Base-by-base conservation (phyloP, 2,329 filamentous ascomycete species). In the Didymella keratinophila region DNA sequence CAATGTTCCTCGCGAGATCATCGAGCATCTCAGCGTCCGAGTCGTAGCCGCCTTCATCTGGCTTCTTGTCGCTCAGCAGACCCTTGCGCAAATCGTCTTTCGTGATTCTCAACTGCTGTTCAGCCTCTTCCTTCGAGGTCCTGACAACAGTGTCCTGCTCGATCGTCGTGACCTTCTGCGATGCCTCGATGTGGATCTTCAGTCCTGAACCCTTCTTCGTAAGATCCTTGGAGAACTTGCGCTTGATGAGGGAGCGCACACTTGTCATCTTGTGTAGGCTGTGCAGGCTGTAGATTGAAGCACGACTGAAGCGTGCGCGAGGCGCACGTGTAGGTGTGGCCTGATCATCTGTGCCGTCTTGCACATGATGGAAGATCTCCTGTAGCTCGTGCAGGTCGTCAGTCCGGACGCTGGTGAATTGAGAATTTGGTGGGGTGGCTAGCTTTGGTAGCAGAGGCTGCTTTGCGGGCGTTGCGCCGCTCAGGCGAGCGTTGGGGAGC, bases 11-110 rank as follows among this genome's bases (percentile, higher is more conserved):
- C 7, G 69, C 72, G 30, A 76, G 62, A 34, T 75, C 72, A 44
- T 72, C 68, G 14, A 79, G 56, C 23, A 72, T 62, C 53, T 71
- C 56, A 28, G 76, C 76, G 64, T 79, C 77, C 12, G 70, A 66
- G 55, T 79, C 76, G 41, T 77, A 78, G 12, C 73, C 74, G 8
- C 74, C 74, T 44, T 76, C 67, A 25, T 68, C 64, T 7, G 71
- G 67, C 47, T 63, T 67, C 60, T 71, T 73, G 56, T 73, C 65
- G 43, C 68, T 73, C 3, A 76, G 59, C 2, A 77, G 58, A 21
- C 76, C 64, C n/a, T 72, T 76, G 11, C 65, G 66, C 7, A 76
- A 48, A 49, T 72, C 62, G 3, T 68, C 51, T 47, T 76, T 76
- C 11, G 68, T 76, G 54, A 74, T 67, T 21, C 66, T 67, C 21